Base-by-base conservation (phyloP, 768 basidiomycete genomes). In the Suillus occidentalis region DNA sequence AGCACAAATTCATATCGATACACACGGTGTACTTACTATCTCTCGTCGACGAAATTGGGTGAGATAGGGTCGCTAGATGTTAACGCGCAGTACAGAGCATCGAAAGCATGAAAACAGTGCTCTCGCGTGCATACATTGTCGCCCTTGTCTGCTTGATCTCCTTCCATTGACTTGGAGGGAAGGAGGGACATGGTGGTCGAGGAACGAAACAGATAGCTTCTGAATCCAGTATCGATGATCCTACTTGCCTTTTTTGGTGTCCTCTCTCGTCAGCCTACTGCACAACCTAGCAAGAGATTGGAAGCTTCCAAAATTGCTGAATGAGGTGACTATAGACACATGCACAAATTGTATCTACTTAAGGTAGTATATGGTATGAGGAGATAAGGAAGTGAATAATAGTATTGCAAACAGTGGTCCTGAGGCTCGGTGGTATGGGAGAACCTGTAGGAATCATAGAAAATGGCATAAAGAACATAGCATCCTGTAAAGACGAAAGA, bases 51-150 rank as follows among this genome's bases (percentile, higher is more conserved):
- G 73, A 94, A 95, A 63, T 78, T 73, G 52, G 91, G 87, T 18
- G 82, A 72, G 63, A 91, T 81, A 6, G 88, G 87, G 43, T 78
- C 73, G 43, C 70, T 68, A 36, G 75, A 72, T 3, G 87, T 87
- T 69, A 95, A 85, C n/a, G 85, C 82, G 73, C 91, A 93, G 75
- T 90, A 92, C 62, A 94, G 81, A 37, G 89, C 79, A 72, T 94
- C 92, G 73, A 93, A 95, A 53, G 90, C 90, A 74, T 90, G 84
- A 73, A 87, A 93, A 72, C 89, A 91, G 74, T 95, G 92, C 69
- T 91, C 88, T 40, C 83, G 84, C 20, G 78, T 83, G 81, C 92
- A 94, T 69, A 81, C 79, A 66, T 80, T 72, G 69, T 74, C 72
- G 64, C 79, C 80, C 72, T 76, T 71, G 67, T 78, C 82, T 70